Conservation (phyloP, 768 basidiomycete genomes). For the Tulasnella sp. region DNA sequence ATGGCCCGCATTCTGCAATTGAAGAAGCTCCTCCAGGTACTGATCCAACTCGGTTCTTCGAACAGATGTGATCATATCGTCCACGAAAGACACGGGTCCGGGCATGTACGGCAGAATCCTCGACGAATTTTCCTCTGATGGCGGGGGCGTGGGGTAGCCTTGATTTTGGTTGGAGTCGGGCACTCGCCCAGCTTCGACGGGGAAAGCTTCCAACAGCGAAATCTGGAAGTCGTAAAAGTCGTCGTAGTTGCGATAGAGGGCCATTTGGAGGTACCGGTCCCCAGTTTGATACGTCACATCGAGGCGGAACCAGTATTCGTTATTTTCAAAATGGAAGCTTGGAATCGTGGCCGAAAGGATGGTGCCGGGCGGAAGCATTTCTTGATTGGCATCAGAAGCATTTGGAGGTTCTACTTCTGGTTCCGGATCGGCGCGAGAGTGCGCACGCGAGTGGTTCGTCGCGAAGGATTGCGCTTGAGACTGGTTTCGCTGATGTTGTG, state of each 20-base stretch:
- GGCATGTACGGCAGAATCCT: conserved; percentile 96
- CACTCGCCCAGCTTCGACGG: conserved; percentile 77
- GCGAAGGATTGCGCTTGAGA: conserved; percentile 25
- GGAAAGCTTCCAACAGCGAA: conserved; percentile 74
- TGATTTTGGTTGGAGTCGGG: conserved; percentile 29
- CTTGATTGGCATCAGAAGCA: background rate
- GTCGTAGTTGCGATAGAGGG: conserved; percentile 91
- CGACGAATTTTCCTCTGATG: conserved; percentile 30
- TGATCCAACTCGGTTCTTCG: conserved; percentile 79
- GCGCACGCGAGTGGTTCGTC: conserved; percentile 32
- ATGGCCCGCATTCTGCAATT: conserved; percentile 41
- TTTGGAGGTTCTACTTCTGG: conserved; percentile 11
- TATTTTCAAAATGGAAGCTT: conserved; percentile 94
- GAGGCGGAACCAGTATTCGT: conserved; percentile 96
- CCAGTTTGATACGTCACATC: conserved; percentile 84
- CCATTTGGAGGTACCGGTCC: conserved; percentile 60
- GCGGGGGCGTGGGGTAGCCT: conserved; percentile 29
- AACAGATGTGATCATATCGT: conserved; percentile 72
- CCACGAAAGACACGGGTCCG: conserved; percentile 77
- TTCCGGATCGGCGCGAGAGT: conserved; percentile 19
- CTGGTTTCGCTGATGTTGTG: conserved; percentile 22
- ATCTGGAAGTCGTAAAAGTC: conserved; percentile 99
- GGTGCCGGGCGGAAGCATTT: conserved; percentile 62
- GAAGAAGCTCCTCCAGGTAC: conserved; percentile 75
- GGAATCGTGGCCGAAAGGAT: conserved; percentile 82